Evolutionary conservation across 495 filamentous ascomycete genomes (phyloP).

Genomic region (Xylaria venustula): DNA sequence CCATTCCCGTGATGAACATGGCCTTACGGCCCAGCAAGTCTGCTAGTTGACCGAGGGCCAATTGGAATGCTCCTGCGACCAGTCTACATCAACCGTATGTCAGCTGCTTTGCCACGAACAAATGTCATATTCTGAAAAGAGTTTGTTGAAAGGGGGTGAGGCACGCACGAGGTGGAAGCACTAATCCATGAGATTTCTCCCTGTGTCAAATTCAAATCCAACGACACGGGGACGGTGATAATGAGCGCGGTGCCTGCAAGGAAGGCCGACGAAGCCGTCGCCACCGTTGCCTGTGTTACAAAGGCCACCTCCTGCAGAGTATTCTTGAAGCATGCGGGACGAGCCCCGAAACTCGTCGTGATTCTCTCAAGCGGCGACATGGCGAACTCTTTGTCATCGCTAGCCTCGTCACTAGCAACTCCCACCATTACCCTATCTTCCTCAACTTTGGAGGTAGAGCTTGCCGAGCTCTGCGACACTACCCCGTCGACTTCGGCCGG

Average conservation of each 20-base stretch:
- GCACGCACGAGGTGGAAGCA: constrained; percentile 56
- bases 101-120: not conserved
- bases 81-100: constrained; percentile 39
- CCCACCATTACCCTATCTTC: not conserved
- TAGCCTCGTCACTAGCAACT: not conserved
- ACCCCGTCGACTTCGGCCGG: not conserved
- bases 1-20: constrained; percentile 63
- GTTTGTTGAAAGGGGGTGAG: not conserved
- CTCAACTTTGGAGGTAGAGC: not conserved
- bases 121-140: not conserved
- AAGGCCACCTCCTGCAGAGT: constrained; percentile 66
- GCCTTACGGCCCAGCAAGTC: constrained; percentile 65
- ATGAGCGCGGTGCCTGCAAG: constrained; percentile 58
- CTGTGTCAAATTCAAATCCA: constrained; percentile 62
- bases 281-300: constrained; percentile 66
- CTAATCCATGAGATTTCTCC: constrained; percentile 73
- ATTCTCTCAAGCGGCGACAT: constrained; percentile 20
- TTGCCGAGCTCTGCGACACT: constrained; percentile 11
- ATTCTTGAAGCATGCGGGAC: constrained; percentile 37
- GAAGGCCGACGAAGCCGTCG: constrained; percentile 64
- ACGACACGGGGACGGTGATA: constrained; percentile 62
- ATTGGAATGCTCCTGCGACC: constrained; percentile 62
- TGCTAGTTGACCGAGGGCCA: constrained; percentile 66
- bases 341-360: constrained; percentile 24
- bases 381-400: constrained; percentile 14